Base-by-base conservation (phyloP, 2,329 filamentous ascomycete species). In the Neocatenulostroma microsporum region DNA sequence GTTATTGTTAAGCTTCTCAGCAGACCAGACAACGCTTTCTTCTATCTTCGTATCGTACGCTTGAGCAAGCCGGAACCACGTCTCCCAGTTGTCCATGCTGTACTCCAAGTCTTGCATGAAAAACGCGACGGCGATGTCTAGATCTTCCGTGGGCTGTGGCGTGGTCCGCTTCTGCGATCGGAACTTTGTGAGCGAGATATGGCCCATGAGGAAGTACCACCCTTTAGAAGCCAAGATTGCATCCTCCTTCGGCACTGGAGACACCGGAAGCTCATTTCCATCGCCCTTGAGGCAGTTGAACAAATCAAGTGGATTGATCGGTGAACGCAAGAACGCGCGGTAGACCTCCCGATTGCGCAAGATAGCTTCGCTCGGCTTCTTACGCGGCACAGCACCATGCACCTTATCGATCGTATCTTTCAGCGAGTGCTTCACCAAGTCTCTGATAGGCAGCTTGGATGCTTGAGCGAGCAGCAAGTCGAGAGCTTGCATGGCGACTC, bases 351-450 rank as follows among this genome's bases (percentile, higher is more conserved):
- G 73, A 59, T 98, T 98, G 58, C 91, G 82, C n/a, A 81, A 73
- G 62, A 94, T 80, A 43, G 87, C 79, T 4, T 84, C 76, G 2
- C 81, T 82, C 10, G 81, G 76, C 58, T 88, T 94, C 19, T 82
- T 76, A 13, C 67, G 62, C 1, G 85, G 86, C 36, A 96, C 81
- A 4, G 84, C 81, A 48, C 85, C 80, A 57, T 96, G 88, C 62
- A 98, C 85, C 49, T 88, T 87, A 41, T 98, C 91, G 40, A 98
- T 91, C 0, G 87, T 86, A 12, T 73, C 77, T 57, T 89, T 93
- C 36, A 98, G 69, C 38, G 96, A 86, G 12, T 87, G 91, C 58
- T 94, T 96, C 12, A 87, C 76, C 13, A 96, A 66, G 47, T 96
- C 91, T 53, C 89, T 94, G 66, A 94, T 83, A 15, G 84, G 80